Conservation (phyloP, 139 green algal genomes). For the Penium margaritaceum region DNA sequence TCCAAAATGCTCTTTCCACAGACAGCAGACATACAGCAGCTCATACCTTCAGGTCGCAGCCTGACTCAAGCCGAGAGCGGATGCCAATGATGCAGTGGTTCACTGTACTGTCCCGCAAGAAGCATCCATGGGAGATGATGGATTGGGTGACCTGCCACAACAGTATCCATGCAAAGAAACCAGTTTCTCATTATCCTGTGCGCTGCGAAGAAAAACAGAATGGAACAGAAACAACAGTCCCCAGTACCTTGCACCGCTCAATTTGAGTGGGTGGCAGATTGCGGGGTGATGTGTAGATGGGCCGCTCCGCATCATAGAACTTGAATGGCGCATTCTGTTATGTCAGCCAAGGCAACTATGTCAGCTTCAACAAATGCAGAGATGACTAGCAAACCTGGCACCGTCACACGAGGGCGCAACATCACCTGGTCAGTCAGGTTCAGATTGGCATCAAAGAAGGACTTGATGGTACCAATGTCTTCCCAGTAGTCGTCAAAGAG, state of each 20-base stretch:
- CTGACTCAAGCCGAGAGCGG: conserved; percentile 68
- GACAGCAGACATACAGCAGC: too few relatives aligned
- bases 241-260: conserved; percentile 56
- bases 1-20: too few relatives aligned
- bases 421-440: conserved; percentile 77
- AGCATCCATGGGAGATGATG: conserved; percentile 62
- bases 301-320: conserved; percentile 91
- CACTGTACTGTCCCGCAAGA: conserved; percentile 71
- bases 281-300: conserved; percentile 96
- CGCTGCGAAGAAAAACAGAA: too few relatives aligned
- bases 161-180: too few relatives aligned
- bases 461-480: conserved; percentile 94
- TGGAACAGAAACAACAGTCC: background rate
- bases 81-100: conserved; percentile 88
- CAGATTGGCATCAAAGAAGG: conserved; percentile 98
- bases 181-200: too few relatives aligned
- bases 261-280: conserved; percentile 94
- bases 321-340: conserved; percentile 76
- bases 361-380: too few relatives aligned
- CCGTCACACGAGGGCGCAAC: too few relatives aligned
- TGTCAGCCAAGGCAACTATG: too few relatives aligned
- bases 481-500: conserved; percentile 98
- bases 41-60: conserved; percentile 52
- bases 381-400: too few relatives aligned
- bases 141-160: conserved; percentile 40